phyloP scores from a whole-genome alignment of 2,329 filamentous ascomycete genomes.

The Graphilbum ipis-grandicollis region DNA sequence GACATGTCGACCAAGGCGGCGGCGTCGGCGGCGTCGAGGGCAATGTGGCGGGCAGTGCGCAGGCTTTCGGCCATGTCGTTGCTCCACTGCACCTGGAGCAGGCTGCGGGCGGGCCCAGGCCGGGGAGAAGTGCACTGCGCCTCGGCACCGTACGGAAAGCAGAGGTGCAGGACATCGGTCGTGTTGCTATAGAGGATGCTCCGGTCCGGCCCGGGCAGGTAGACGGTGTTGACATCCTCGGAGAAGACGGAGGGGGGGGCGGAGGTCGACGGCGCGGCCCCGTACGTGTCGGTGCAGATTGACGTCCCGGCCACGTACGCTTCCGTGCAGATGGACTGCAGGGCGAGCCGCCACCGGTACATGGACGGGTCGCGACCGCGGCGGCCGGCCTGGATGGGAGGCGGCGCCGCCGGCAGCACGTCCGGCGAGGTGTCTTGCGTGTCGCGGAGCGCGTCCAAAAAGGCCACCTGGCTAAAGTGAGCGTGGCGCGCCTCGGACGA shows the following conservation, averaged over 20 bases:
- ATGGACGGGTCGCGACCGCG: slow-evolving; percentile 6
- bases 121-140: not conserved
- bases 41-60: slow-evolving; percentile 11
- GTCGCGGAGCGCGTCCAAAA: slow-evolving; percentile 1
- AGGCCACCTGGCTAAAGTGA: slow-evolving; percentile 1
- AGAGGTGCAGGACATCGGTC: slow-evolving; percentile 13
- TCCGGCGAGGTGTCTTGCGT: no score
- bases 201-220: slow-evolving; percentile 12
- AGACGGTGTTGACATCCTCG: slow-evolving; percentile 9
- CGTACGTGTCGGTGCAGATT: not conserved
- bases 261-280: no score
- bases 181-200: slow-evolving; percentile 10
- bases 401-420: no score
- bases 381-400: no score
- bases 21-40: slow-evolving; percentile 14
- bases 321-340: slow-evolving; percentile 6
- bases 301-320: not conserved
- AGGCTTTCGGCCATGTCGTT: slow-evolving; percentile 12
- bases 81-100: slow-evolving; percentile 15
- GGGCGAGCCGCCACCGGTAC: slow-evolving; percentile 4
- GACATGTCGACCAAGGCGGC: not conserved
- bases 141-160: slow-evolving; percentile 5
- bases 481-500: slow-evolving; percentile 1
- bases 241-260: not conserved
- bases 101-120: not conserved